Base-by-base conservation (phyloP, 495 filamentous ascomycete species). In the Recurvomyces mirabilis region DNA sequence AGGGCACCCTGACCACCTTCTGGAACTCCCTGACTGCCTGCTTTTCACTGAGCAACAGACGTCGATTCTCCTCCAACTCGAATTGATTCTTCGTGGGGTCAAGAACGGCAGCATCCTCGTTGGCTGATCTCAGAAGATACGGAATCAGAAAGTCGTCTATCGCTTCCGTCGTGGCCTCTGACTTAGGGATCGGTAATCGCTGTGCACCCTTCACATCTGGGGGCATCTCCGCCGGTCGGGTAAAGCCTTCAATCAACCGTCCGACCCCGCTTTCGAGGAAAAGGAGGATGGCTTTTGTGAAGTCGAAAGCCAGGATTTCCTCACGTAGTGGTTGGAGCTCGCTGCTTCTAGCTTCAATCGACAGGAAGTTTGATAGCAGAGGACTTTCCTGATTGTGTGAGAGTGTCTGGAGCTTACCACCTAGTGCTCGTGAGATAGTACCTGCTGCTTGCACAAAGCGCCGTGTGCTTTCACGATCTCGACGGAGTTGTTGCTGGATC, bases 401-500 rank as follows among this genome's bases (percentile, higher is more conserved):
- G 13, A 59, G 57, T 10, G 57, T 65, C 18, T 64, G 62, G 0
- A 70, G 42, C 37, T 58, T 60, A 7, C 70, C 71, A 38, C 74
- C 74, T 13, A 84, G 59, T 5, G 70, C 65, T 19, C 67, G 60
- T 13, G 75, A 63, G 15, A 84, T 55, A 7, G 73, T 73, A 20
- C 80, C 81, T 19, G 75, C 66, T n/a, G 78, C 79, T 60, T 82
- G 79, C 4, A 82, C 68, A 57, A 84, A 84, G 32, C 75, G 63
- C 53, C 76, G 72, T n/a, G 70, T 61, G 14, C 71, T 64, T 29
- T 75, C 68, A 19, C 81, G 74, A 39, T 77, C 67, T 7, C 60
- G 62, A 14, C 78, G 75, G 15, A 80, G 64, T 3, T 69, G 68
- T 50, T 73, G 68, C 51, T 82, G 75, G 5, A 75, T 52, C 3